Conservation (phyloP, 345 rosid species). For the Ceriops decandra region DNA sequence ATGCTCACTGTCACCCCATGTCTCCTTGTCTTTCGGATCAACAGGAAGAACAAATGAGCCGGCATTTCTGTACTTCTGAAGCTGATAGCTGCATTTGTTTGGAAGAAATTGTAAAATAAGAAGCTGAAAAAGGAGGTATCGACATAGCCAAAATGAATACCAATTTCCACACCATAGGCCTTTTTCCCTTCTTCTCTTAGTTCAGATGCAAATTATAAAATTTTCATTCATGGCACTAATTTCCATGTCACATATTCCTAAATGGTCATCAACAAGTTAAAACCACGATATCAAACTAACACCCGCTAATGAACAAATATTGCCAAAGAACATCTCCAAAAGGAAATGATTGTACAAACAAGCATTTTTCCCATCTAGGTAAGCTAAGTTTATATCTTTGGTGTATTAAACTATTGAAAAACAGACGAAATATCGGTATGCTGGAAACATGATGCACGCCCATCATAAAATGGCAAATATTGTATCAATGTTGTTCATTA, state of each 20-base stretch:
- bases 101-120: slow-evolving; percentile 6
- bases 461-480: slow-evolving; percentile 4
- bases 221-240: no score
- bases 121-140: slow-evolving; percentile 4
- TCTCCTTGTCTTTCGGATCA: slow-evolving; percentile 77
- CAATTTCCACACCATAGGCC: neutral
- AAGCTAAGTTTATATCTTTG: slow-evolving; percentile 4
- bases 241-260: no score
- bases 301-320: slow-evolving; percentile 14
- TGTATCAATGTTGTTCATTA: neutral
- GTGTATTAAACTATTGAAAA: slow-evolving; percentile 15
- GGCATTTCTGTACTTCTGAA: slow-evolving; percentile 89
- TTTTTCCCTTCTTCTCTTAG: neutral
- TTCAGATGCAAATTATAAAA: neutral
- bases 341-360: slow-evolving; percentile 20
- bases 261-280: no score
- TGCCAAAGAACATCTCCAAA: slow-evolving; percentile 30
- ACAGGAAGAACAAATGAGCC: slow-evolving; percentile 92
- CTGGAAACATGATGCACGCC: slow-evolving; percentile 22
- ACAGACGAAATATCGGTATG: slow-evolving; percentile 17
- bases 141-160: neutral
- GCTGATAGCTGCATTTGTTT: slow-evolving; percentile 73
- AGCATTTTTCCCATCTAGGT: neutral
- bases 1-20: slow-evolving; percentile 99
- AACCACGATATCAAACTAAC: neutral